phyloP scores from a whole-genome alignment of 2,329 filamentous ascomycete genomes.

The Xylariomycetidae sp. region DNA sequence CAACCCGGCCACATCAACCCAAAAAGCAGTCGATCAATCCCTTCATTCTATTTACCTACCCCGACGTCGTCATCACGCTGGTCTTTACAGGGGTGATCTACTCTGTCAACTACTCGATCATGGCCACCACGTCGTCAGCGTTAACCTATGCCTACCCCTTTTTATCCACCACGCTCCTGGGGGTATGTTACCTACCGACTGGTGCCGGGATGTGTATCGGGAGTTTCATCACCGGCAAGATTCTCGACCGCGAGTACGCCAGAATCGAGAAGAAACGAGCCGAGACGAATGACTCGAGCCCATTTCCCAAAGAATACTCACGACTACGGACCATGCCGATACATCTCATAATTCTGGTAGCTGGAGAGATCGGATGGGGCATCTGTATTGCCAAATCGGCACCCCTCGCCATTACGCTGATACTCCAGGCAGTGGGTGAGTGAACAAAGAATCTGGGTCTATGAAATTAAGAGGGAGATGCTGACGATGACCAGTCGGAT shows the following conservation, averaged over 20 bases:
- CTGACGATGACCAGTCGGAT: no score
- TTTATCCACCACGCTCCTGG: constrained; percentile 26
- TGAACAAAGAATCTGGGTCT: not conserved
- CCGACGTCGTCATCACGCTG: constrained; percentile 25
- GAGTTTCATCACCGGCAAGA: constrained; percentile 22
- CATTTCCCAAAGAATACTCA: constrained; percentile 23
- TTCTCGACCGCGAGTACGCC: constrained; percentile 26
- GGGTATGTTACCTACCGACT: constrained; percentile 27
- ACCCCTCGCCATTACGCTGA: constrained; percentile 18
- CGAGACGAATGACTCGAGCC: constrained; percentile 3
- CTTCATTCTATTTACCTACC: constrained; percentile 26
- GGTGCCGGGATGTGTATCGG: constrained; percentile 27
- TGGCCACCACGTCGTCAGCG: constrained; percentile 29
- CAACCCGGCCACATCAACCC: no score
- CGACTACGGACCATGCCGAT: constrained; percentile 21
- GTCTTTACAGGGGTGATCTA: constrained; percentile 29
- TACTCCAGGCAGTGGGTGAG: constrained; percentile 21
- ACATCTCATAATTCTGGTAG: constrained; percentile 18
- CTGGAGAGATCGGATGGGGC: constrained; percentile 23
- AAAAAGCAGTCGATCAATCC: constrained; percentile 20
- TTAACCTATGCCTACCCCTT: constrained; percentile 23
- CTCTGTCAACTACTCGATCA: constrained; percentile 30
- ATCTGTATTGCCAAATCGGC: constrained; percentile 19
- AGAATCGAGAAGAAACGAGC: constrained; percentile 11
- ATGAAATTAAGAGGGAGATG: no score